Percentiles rank a stretch among this genome's conserved stretches.
Conservation (phyloP, 139 green algal species). For the Chlamydomonas sp. region DNA sequence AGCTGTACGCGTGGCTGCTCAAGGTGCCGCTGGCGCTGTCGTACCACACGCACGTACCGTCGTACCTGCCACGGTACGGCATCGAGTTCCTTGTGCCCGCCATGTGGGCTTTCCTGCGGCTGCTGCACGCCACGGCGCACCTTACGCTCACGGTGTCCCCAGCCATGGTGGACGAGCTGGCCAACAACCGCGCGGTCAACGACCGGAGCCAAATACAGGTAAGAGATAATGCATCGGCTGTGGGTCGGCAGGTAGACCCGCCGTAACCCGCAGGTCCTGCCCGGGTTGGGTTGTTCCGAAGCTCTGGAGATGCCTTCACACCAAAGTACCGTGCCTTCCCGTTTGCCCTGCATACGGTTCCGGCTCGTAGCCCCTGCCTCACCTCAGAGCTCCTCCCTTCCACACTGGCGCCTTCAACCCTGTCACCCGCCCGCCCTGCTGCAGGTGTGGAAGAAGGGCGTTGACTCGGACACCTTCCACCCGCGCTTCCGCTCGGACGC, state of each 20-base stretch:
- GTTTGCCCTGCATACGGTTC: no score
- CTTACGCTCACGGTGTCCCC: slow-evolving; percentile 45
- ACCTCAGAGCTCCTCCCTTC: no score
- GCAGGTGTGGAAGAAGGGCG: slow-evolving; percentile 89
- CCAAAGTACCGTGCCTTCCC: no score
- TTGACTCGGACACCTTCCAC: slow-evolving; percentile 80
- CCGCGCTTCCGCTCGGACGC: slow-evolving; percentile 75
- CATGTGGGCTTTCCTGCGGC: slow-evolving; percentile 37
- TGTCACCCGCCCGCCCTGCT: neutral
- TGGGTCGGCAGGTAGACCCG: no score
- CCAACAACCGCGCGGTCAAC: slow-evolving; percentile 17
- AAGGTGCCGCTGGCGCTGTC: slow-evolving; percentile 90
- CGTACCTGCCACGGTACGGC: slow-evolving; percentile 90
- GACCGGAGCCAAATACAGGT: slow-evolving; percentile 20
- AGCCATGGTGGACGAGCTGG: slow-evolving; percentile 47
- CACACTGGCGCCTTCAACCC: neutral
- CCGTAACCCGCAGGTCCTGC: no score
- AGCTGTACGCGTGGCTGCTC: slow-evolving; percentile 92
- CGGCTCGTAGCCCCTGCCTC: no score
- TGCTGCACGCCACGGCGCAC: slow-evolving; percentile 48
- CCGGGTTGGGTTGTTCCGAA: no score
- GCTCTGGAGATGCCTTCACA: no score
- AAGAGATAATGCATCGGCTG: neutral
- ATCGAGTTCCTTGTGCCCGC: slow-evolving; percentile 24
- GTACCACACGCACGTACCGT: slow-evolving; percentile 99